These are phyloP conservation scores for Tuber calosporum DNA, from an alignment of 495 filamentous ascomycete species.

Conservation along the genomic window DNA sequence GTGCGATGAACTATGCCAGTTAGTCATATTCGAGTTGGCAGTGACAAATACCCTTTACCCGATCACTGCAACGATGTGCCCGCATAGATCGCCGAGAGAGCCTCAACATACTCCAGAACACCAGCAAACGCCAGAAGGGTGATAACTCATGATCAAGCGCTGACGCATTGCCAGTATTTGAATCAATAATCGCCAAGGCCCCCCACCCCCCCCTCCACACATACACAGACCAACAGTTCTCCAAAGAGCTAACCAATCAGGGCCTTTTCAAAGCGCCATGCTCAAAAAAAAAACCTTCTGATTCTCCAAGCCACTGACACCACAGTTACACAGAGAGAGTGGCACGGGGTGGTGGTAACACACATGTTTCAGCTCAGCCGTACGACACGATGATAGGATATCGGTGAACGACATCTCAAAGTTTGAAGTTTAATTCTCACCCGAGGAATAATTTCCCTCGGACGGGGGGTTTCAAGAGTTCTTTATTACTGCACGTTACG, in stretches of 20 bases:
- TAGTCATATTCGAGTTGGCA: not conserved
- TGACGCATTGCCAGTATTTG: not conserved
- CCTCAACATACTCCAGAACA: not conserved
- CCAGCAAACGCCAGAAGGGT: not conserved
- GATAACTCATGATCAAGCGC: not conserved
- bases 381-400: conserved; percentile 1
- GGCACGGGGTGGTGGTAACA: not conserved
- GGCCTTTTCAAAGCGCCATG: not conserved
- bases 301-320: not conserved
- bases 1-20: not conserved
- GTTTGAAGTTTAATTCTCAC: not conserved
- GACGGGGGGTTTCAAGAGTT: not conserved
- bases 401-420: not conserved
- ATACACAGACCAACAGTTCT: not conserved
- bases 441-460: not conserved
- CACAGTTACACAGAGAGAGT: not conserved
- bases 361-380: not conserved
- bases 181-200: not conserved
- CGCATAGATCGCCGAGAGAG: not conserved
- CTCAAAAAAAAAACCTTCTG: not conserved
- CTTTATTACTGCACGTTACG: not conserved
- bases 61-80: too few species aligned
- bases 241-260: not conserved
- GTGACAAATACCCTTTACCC: not conserved
- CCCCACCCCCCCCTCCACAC: too few species aligned